Conservation (phyloP, 2,329 filamentous ascomycete species). For the Triangularia verruculosa region DNA sequence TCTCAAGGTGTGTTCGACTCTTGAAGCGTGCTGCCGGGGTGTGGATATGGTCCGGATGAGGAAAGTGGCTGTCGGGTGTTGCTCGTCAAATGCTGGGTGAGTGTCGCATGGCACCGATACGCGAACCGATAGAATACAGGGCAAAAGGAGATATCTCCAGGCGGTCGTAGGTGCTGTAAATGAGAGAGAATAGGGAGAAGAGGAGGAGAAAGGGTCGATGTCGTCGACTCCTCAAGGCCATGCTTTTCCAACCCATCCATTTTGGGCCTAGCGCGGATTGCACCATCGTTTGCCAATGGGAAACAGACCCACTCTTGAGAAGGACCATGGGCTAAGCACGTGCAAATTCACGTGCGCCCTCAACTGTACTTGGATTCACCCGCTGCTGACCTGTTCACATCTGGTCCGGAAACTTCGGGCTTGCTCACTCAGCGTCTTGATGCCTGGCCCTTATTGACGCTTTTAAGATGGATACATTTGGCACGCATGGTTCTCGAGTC, state of each 20-base stretch:
- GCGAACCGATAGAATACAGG: slow-evolving; percentile 8
- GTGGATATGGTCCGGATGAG: slow-evolving; percentile 13
- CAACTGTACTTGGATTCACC: background rate
- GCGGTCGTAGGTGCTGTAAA: background rate
- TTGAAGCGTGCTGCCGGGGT: background rate
- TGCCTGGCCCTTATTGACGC: background rate
- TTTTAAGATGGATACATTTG: background rate
- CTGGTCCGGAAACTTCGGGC: background rate
- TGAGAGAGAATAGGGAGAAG: background rate
- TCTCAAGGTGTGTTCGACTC: background rate
- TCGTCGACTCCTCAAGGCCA: slow-evolving; percentile 21
- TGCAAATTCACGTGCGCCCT: slow-evolving; percentile 2
- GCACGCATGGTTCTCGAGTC: background rate
- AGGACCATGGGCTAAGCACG: background rate
- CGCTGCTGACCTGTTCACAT: too few relatives aligned
- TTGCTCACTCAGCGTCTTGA: background rate
- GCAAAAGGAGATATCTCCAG: background rate
- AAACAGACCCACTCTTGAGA: background rate
- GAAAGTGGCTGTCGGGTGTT: slow-evolving; percentile 4
- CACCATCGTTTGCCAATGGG: slow-evolving; percentile 27
- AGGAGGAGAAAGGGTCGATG: slow-evolving; percentile 14
- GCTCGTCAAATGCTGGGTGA: background rate
- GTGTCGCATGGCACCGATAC: background rate
- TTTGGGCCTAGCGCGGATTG: slow-evolving; percentile 30
- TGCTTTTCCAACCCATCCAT: slow-evolving; percentile 14